Conservation (phyloP, 164 flowering plant genomes). For the Magnolia sinica region DNA sequence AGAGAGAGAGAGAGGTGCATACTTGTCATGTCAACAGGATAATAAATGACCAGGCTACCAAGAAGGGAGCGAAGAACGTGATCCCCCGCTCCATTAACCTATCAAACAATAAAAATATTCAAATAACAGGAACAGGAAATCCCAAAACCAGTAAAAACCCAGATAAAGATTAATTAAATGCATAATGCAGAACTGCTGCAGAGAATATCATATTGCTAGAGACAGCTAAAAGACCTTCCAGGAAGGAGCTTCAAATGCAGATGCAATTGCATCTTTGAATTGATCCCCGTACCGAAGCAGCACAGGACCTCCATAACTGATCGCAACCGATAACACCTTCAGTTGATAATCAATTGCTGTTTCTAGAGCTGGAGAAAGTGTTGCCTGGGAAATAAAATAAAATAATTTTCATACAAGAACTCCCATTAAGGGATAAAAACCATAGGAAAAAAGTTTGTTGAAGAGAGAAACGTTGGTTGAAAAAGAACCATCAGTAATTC, state of each 20-base stretch:
- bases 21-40: constrained; percentile 92
- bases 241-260: constrained; percentile 87
- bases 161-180: neutral
- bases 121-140: constrained; percentile 2
- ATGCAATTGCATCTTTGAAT: constrained; percentile 64
- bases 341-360: constrained; percentile 82
- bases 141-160: constrained; percentile 1
- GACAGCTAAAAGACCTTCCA: constrained; percentile 71
- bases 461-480: constrained; percentile 52
- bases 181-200: neutral
- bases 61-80: constrained; percentile 89
- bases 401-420: neutral
- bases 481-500: constrained; percentile 32
- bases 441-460: neutral
- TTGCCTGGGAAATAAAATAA: constrained; percentile 34
- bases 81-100: constrained; percentile 97
- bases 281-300: constrained; percentile 67
- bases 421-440: constrained; percentile 5
- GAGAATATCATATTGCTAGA: constrained; percentile 2
- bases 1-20: constrained; percentile 11
- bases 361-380: constrained; percentile 94
- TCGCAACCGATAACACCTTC: constrained; percentile 81
- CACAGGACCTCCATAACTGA: constrained; percentile 83
- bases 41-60: constrained; percentile 82
- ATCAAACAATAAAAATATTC: constrained; percentile 5